phyloP scores from a whole-genome alignment of 2,329 filamentous ascomycete species.

The Aspergillus sclerotialis region DNA sequence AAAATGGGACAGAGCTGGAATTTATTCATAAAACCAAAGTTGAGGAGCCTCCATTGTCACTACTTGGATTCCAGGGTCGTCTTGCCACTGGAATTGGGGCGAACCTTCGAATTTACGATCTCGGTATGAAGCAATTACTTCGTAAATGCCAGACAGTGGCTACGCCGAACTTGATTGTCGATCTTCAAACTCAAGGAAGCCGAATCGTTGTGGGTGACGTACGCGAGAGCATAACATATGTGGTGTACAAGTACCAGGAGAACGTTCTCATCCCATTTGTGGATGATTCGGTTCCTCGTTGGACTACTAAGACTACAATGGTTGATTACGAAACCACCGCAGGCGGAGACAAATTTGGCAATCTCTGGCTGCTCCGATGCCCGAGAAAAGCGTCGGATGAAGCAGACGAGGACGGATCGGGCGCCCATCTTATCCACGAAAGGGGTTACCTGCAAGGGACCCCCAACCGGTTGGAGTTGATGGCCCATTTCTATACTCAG shows the following conservation, averaged over 20 bases:
- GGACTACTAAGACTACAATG: slow-evolving; percentile 88
- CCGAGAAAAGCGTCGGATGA: slow-evolving; percentile 80
- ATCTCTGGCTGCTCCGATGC: slow-evolving; percentile 85
- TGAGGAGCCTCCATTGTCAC: slow-evolving; percentile 80
- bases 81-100: slow-evolving; percentile 79
- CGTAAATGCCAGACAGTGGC: slow-evolving; percentile 83
- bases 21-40: slow-evolving; percentile 96
- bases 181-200: slow-evolving; percentile 80
- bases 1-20: slow-evolving; percentile 79
- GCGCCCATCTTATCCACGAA: slow-evolving; percentile 84
- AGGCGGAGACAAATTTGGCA: slow-evolving; percentile 96
- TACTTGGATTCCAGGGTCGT: slow-evolving; percentile 87
- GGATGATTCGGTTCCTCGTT: slow-evolving; percentile 82
- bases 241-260: slow-evolving; percentile 86
- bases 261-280: slow-evolving; percentile 90
- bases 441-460: slow-evolving; percentile 85
- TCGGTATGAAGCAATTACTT: slow-evolving; percentile 86
- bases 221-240: slow-evolving; percentile 82
- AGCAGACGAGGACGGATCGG: slow-evolving; percentile 85
- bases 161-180: slow-evolving; percentile 75
- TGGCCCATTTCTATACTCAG: slow-evolving; percentile 83
- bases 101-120: slow-evolving; percentile 78
- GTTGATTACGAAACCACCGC: slow-evolving; percentile 95
- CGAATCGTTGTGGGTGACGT: slow-evolving; percentile 90
- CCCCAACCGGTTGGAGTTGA: slow-evolving; percentile 73